phyloP scores from a whole-genome alignment of 306 rosid genomes.

The Fragaria ananassa region DNA sequence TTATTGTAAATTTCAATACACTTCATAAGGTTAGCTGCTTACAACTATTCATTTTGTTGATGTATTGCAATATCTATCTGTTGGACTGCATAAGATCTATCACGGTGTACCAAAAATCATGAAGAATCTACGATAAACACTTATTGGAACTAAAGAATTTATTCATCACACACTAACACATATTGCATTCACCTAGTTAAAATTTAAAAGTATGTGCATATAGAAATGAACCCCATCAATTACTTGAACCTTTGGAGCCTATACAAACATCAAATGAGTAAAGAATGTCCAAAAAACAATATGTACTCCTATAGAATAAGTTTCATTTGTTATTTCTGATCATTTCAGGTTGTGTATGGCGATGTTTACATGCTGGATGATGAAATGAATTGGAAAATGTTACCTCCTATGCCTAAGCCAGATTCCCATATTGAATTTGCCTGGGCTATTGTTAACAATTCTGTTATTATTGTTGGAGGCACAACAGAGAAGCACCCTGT shows the following conservation, averaged over 20 bases:
- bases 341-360: conserved; percentile 68
- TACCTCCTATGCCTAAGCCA: conserved; percentile 82
- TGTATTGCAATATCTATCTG: neutral
- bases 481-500: conserved; percentile 87
- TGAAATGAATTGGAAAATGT: conserved; percentile 74
- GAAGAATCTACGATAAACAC: neutral
- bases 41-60: neutral
- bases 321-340: conserved; percentile 10
- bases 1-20: neutral
- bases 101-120: neutral
- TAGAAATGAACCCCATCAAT: neutral
- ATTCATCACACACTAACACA: neutral
- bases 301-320: neutral
- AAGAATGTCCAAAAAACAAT: neutral
- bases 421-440: conserved; percentile 83
- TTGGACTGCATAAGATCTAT: neutral
- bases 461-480: conserved; percentile 75
- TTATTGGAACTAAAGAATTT: neutral
- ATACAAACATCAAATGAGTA: neutral
- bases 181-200: neutral
- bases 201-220: neutral
- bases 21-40: neutral
- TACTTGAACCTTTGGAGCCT: neutral
- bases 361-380: conserved; percentile 84
- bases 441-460: conserved; percentile 73